Conservation (phyloP, 169 alveolate species). For the Eimeria acervulina region DNA sequence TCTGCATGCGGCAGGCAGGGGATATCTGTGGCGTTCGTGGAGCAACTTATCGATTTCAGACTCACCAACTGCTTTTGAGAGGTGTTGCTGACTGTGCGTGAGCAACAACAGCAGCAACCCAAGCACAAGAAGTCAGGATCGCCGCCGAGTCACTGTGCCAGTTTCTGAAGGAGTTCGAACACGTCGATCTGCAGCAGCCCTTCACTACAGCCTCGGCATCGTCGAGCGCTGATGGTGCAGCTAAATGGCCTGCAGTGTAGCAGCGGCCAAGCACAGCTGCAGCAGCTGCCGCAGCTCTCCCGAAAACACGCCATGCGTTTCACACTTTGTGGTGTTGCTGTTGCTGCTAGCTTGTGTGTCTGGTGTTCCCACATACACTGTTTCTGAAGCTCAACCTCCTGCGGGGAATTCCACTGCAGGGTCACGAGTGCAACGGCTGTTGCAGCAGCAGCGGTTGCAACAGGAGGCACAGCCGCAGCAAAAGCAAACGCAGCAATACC, state of each 20-base stretch:
- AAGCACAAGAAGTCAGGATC: not conserved
- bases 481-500: not conserved
- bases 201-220: not conserved
- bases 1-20: slow-evolving; percentile 17
- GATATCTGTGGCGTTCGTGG: not conserved
- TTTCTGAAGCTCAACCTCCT: not conserved
- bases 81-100: not conserved
- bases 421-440: not conserved
- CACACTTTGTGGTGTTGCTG: not conserved
- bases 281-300: slow-evolving; percentile 52
- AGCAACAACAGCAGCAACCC: not conserved
- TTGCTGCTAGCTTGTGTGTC: not conserved
- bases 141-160: slow-evolving; percentile 38
- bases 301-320: not conserved
- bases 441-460: not conserved
- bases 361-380: not conserved
- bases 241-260: slow-evolving; percentile 58
- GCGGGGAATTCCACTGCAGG: not conserved
- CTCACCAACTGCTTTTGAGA: not conserved
- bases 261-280: slow-evolving; percentile 57
- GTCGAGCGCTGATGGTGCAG: slow-evolving; percentile 30
- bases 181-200: not conserved
- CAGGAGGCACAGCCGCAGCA: not conserved
- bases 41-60: not conserved
- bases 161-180: not conserved